Base-by-base conservation (phyloP, 495 filamentous ascomycete species). In the Barbatosphaeria neglecta region DNA sequence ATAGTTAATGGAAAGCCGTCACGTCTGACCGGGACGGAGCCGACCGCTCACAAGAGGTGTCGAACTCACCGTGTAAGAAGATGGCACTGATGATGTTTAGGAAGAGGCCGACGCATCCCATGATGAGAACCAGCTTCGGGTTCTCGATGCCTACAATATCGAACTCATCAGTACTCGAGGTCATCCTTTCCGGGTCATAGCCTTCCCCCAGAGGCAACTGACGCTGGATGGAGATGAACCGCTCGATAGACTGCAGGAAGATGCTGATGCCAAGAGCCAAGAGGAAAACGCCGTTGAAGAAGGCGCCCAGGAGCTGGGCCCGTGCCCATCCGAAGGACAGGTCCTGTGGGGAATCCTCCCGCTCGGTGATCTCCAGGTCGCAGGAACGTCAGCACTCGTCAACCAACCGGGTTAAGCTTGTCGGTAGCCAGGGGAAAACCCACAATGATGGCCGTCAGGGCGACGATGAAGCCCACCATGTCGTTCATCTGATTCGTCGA, bases 251-350 rank as follows among this genome's bases (percentile, higher is more conserved):
- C 54, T 96, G 90, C 33, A 97, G 68, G 59, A 95, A 87, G 56
- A 97, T 95, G 45, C 89, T 88, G 47, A 95, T 58, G 49, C 89
- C 94, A 6, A 97, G 70, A 0, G 90, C 90, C 43, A 96, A 77
- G 45, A 97, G 75, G 61, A 96, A 95, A n/a, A 93, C 85, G 23
- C 90, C 90, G 57, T 97, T 97, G 57, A 94, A 81, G 49, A 97
- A 76, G n/a, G 90, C 88, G 54, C 90, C 90, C 2, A 97, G 75
- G 1, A 90, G 83, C 59, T 90, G 83, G 4, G 90, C 88, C 22
- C 90, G 84, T 74, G 94, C 88, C 90, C 90, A 97, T 66, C 90
- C 67, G 45, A 59, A 65, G 1, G 66, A 68, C 20, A 69, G 57
- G 35, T 61, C 62, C 44, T 63, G 55, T 13, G 67, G 72, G 9